Conservation (phyloP, 2,329 filamentous ascomycete species). For the Fusarium sp. region DNA sequence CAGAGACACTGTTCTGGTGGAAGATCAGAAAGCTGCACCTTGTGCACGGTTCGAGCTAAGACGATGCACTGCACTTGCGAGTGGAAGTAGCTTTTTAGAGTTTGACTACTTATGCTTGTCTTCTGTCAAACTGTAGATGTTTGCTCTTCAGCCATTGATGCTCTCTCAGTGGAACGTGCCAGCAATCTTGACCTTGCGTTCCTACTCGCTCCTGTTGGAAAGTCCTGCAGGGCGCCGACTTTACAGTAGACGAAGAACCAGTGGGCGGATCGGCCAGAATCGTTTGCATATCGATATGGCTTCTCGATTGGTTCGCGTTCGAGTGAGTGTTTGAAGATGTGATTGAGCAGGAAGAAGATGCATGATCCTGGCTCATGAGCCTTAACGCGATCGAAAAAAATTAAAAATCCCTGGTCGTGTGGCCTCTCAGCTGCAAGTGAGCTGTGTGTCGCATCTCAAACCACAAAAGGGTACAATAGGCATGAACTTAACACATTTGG, state of each 20-base stretch:
- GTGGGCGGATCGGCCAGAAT: constrained; percentile 33
- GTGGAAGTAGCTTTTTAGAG: neutral
- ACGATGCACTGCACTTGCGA: neutral
- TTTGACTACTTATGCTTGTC: neutral
- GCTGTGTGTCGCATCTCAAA: constrained; percentile 12
- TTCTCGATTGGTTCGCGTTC: constrained; percentile 39
- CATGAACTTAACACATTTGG: constrained; percentile 21
- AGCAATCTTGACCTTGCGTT: neutral
- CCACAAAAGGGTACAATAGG: constrained; percentile 15
- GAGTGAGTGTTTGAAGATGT: constrained; percentile 36
- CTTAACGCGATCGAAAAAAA: constrained; percentile 26
- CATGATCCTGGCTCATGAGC: constrained; percentile 42
- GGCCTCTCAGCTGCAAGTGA: constrained; percentile 13
- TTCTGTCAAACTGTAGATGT: neutral
- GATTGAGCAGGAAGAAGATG: constrained; percentile 45
- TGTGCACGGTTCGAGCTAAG: neutral
- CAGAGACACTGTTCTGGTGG: neutral
- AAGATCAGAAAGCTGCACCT: neutral
- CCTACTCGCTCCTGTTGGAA: constrained; percentile 5
- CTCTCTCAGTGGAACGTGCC: neutral
- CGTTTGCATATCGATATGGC: constrained; percentile 22
- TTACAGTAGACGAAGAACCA: constrained; percentile 22
- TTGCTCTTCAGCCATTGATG: neutral
- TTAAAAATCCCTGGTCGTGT: constrained; percentile 23
- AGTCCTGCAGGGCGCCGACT: constrained; percentile 21